phyloP scores from a whole-genome alignment of 2,329 filamentous ascomycete genomes.

The Sclerotinia sclerotiorum region DNA sequence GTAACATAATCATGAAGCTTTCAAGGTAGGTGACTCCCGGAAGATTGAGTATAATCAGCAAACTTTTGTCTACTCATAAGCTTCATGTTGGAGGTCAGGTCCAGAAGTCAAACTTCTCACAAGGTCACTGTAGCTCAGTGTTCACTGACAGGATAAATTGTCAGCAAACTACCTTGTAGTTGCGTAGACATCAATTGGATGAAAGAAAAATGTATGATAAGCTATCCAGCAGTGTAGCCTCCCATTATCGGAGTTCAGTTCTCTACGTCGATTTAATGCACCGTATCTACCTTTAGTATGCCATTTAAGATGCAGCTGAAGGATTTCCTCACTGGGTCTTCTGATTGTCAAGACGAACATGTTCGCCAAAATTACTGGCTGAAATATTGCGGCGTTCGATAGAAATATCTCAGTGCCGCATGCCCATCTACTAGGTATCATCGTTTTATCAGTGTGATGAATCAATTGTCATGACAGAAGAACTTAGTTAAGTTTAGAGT shows the following conservation, averaged over 20 bases:
- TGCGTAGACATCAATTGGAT: neutral
- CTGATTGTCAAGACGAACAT: neutral
- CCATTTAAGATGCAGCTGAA: neutral
- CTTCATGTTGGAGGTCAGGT: neutral
- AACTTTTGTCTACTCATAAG: neutral
- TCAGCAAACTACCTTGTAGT: neutral
- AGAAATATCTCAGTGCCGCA: neutral
- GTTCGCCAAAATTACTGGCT: neutral
- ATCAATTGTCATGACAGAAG: neutral
- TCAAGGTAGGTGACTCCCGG: neutral
- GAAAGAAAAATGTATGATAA: neutral
- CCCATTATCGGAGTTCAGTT: neutral
- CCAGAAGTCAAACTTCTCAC: neutral
- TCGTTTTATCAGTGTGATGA: neutral
- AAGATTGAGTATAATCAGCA: neutral
- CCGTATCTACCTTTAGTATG: neutral
- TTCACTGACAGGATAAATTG: neutral
- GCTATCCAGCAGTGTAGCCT: neutral
- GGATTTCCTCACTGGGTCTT: neutral
- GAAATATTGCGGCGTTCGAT: neutral
- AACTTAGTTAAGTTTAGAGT: neutral
- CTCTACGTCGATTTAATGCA: neutral
- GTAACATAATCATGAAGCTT: neutral
- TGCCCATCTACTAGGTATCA: neutral
- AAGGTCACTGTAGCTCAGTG: neutral